Evolutionary conservation across 192 early-diverging fungal genomes (phyloP).

Genomic region (Coemansia asiatica): DNA sequence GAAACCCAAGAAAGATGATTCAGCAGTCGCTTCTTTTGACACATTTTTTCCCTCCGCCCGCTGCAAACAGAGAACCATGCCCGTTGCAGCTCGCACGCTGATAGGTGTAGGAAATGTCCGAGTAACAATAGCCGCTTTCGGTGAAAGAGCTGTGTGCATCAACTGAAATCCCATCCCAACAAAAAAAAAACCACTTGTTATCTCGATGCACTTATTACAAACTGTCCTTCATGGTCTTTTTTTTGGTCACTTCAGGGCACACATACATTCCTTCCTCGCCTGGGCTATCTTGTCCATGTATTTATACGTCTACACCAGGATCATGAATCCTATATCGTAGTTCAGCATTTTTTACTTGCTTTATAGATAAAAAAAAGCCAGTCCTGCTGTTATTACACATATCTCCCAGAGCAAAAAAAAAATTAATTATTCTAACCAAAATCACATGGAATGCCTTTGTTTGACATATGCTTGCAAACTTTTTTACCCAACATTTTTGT

Average conservation of each 20-base stretch:
- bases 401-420: no score
- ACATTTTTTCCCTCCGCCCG: not conserved
- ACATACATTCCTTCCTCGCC: no score
- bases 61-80: not conserved
- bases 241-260: no score
- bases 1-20: not conserved
- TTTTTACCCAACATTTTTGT: not conserved
- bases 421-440: not conserved
- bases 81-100: not conserved
- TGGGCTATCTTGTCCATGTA: no score
- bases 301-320: no score
- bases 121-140: not conserved
- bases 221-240: no score
- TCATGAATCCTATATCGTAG: no score
- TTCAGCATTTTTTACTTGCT: no score
- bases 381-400: no score
- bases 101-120: constrained; percentile 6
- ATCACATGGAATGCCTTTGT: not conserved
- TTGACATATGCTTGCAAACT: not conserved
- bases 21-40: not conserved
- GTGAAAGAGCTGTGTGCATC: not conserved
- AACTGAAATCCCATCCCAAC: not conserved
- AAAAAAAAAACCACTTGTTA: not conserved
- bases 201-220: no score
- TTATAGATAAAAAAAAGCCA: no score